Conservation (phyloP, 179 eudicot species). For the Beta corolliflora region DNA sequence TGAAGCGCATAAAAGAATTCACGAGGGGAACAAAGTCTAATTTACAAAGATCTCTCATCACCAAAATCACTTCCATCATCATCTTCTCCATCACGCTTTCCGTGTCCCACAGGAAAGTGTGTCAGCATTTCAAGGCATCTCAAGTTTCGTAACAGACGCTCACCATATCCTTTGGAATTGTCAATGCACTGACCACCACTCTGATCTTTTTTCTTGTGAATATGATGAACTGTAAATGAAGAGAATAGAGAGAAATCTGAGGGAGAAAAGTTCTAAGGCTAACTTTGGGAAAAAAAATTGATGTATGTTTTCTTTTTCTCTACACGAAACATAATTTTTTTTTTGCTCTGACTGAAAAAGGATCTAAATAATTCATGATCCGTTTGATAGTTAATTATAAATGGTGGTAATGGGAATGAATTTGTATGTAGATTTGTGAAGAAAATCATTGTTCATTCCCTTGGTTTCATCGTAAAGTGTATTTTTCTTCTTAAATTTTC, state of each 20-base stretch:
- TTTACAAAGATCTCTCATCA: too few relatives aligned
- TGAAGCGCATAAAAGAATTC: slow-evolving; percentile 56
- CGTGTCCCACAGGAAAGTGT: slow-evolving; percentile 26
- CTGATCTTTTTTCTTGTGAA: slow-evolving; percentile 27
- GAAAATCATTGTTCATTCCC: too few relatives aligned
- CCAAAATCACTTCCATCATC: slow-evolving; percentile 9
- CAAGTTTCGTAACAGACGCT: slow-evolving; percentile 27
- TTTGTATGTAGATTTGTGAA: too few relatives aligned
- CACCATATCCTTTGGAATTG: background rate
- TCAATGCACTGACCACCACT: slow-evolving; percentile 17
- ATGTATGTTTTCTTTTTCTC: background rate
- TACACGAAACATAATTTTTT: background rate
- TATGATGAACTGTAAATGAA: slow-evolving; percentile 32
- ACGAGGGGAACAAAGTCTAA: slow-evolving; percentile 18
- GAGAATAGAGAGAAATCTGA: slow-evolving; percentile 7
- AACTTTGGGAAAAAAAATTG: background rate
- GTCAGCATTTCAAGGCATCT: slow-evolving; percentile 25
- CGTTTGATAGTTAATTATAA: too few relatives aligned
- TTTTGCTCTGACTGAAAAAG: background rate
- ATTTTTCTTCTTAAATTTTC: too few relatives aligned
- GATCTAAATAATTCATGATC: background rate
- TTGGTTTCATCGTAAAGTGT: too few relatives aligned
- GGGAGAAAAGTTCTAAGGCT: slow-evolving; percentile 17
- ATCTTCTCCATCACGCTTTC: slow-evolving; percentile 14
- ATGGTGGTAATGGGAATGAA: too few relatives aligned